Base-by-base conservation (phyloP, 108 stramenopile species). In the Cylindrotheca fusiformis region DNA sequence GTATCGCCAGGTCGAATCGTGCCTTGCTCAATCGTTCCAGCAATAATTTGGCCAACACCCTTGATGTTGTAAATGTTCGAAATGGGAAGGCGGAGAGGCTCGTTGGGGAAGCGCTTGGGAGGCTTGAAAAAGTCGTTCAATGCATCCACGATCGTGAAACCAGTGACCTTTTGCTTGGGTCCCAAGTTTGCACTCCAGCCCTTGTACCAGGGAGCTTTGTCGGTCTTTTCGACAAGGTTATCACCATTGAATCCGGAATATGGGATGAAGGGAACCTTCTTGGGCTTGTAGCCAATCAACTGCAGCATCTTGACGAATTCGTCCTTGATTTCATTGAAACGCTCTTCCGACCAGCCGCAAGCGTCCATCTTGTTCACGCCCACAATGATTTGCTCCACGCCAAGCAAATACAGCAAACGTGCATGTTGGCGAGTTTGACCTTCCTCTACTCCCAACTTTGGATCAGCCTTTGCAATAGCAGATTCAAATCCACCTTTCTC, bases 401-500 rank as follows among this genome's bases (percentile, higher is more conserved):
- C 83, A 31, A 84, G 67, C 52, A 84, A 75, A 69, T 84, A 84
- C 44, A 84, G 74, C 52, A 84, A 74, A 65, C 83, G 83, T 31
- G 83, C 83, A 45, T 84, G 83, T 63, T 84, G 83, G 60, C 83
- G 83, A 51, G 83, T 84, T 72, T 84, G 83, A 18, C 83, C 83
- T 65, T 84, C 83, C 53, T 84, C 83, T 49, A 84, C 79, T 46
- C 83, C 83, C 6, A 80, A 27, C 70, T 84, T 84, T 32, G 83
- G 54, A 53, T 84, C 83, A 44, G 83, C 83, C 79, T 84, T 84
- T 47, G 83, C 83, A 51, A 84, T 84, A 57, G 83, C 83, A 24
- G 83, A 78, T 74, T 84, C 83, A 67, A 84, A 84, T 62, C 83
- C 83, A 36, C 83, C 83, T 72, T 84, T 84, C 60, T 84, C 83